These are phyloP conservation scores for Chlamydomonas schloesseri DNA, from an alignment of 139 green algal species.

Conservation along the genomic window DNA sequence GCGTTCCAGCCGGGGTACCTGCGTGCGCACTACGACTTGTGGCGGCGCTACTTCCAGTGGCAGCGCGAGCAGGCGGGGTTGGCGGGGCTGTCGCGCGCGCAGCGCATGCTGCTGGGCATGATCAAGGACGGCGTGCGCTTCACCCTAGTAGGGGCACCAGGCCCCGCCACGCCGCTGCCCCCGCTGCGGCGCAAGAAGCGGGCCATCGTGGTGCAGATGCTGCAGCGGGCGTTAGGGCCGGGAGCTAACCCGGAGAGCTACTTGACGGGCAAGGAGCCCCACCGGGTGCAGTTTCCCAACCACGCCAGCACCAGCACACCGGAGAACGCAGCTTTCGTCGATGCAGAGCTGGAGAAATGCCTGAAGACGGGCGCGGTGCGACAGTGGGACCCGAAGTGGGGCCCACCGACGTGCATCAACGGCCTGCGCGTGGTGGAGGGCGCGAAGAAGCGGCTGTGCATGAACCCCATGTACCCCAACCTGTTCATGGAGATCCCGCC, in stretches of 20 bases:
- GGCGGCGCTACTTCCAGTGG: background rate
- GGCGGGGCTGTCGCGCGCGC: background rate
- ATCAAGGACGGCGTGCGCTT: background rate
- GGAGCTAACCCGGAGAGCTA: background rate
- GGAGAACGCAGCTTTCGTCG: background rate
- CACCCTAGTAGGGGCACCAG: background rate
- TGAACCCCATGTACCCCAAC: constrained; percentile 7
- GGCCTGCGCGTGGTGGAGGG: background rate
- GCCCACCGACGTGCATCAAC: background rate
- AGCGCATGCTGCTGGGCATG: background rate
- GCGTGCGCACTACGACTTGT: background rate
- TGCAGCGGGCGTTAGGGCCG: background rate
- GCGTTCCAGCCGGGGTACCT: background rate
- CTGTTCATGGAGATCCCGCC: background rate
- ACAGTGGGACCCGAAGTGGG: background rate
- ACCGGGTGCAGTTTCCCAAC: background rate
- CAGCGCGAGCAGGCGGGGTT: too few relatives aligned
- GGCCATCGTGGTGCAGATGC: background rate
- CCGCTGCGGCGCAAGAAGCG: background rate
- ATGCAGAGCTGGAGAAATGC: background rate
- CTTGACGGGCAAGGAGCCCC: background rate
- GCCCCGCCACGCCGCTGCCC: background rate
- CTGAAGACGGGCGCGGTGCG: background rate
- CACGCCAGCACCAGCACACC: background rate
- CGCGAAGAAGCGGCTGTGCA: background rate